Percentiles rank a stretch among this genome's conserved stretches.
phyloP scores from a whole-genome alignment of 2,329 filamentous ascomycete genomes.

The Penicillium rolfsii region DNA sequence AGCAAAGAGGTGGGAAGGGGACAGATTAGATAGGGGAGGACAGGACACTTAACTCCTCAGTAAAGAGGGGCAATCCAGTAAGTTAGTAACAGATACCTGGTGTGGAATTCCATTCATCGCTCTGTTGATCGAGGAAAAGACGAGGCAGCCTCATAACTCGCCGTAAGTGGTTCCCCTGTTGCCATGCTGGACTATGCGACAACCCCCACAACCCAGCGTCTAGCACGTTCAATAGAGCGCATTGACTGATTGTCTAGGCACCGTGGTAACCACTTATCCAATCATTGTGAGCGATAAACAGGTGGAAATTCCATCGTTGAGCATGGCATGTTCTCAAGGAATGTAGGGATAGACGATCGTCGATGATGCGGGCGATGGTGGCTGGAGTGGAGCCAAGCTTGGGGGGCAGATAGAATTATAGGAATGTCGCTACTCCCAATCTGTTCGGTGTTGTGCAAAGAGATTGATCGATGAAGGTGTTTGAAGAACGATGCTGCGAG shows the following conservation, averaged over 20 bases:
- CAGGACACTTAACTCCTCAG: conserved; percentile 21
- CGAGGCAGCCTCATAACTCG: conserved; percentile 10
- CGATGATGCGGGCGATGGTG: background rate
- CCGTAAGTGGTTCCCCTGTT: background rate
- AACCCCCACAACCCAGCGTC: background rate
- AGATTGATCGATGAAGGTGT: background rate
- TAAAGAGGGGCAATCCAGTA: conserved; percentile 6
- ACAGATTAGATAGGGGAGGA: conserved; percentile 9
- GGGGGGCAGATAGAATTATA: background rate
- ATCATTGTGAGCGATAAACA: background rate
- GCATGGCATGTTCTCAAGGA: conserved; percentile 21
- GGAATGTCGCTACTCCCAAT: conserved; percentile 7
- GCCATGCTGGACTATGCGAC: conserved; percentile 10
- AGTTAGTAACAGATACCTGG: conserved; percentile 13
- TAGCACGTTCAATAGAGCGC: background rate
- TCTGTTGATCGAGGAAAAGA: conserved; percentile 1
- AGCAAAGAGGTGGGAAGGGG: background rate
- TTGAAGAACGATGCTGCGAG: background rate
- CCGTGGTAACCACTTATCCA: conserved; percentile 15
- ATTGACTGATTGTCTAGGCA: background rate
- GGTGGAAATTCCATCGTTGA: conserved; percentile 5
- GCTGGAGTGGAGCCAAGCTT: conserved; percentile 3
- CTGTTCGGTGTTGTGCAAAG: background rate
- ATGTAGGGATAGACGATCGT: conserved; percentile 20
- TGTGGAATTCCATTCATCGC: conserved; percentile 23